Evolutionary conservation across 768 basidiomycete genomes (phyloP).

Genomic region (Pulveroboletus sp.): DNA sequence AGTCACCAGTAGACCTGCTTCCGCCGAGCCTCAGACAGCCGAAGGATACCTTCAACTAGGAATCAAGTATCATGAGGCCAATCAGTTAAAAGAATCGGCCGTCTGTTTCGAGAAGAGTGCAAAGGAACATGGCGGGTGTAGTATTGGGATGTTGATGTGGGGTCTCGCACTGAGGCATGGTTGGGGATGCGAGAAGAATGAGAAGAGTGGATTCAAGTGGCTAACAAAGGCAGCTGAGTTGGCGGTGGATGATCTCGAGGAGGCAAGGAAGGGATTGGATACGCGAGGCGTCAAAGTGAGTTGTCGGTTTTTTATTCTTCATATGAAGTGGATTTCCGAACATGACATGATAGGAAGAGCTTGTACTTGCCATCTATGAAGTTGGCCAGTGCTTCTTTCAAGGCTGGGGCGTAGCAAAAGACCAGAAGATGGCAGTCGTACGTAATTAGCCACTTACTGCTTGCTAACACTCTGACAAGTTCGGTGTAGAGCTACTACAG

Average conservation of each 20-base stretch:
- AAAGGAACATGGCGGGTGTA: slow-evolving; percentile 70
- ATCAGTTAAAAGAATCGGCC: slow-evolving; percentile 64
- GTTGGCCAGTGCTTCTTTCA: slow-evolving; percentile 91
- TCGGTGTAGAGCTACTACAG: slow-evolving; percentile 67
- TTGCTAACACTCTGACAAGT: not conserved
- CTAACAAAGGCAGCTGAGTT: slow-evolving; percentile 75
- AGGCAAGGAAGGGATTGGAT: slow-evolving; percentile 51
- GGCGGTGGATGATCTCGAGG: slow-evolving; percentile 73
- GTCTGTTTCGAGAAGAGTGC: slow-evolving; percentile 73
- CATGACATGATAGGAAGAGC: slow-evolving; percentile 49
- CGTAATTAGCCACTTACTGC: slow-evolving; percentile 25
- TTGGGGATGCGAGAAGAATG: slow-evolving; percentile 82
- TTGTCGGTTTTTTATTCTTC: not conserved
- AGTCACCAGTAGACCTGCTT: slow-evolving; percentile 12
- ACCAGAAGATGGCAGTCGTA: slow-evolving; percentile 87
- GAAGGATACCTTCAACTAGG: slow-evolving; percentile 72
- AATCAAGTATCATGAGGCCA: slow-evolving; percentile 73
- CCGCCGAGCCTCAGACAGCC: slow-evolving; percentile 37
- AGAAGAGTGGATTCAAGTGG: slow-evolving; percentile 78
- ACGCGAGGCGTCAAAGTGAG: slow-evolving; percentile 50
- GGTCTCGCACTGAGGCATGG: slow-evolving; percentile 81
- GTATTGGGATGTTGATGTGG: slow-evolving; percentile 91
- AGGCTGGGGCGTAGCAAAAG: slow-evolving; percentile 84
- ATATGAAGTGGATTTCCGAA: not conserved
- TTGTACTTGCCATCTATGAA: slow-evolving; percentile 87